phyloP scores from a whole-genome alignment of 805 yeast species.

The Lachancea lanzarotensis region DNA sequence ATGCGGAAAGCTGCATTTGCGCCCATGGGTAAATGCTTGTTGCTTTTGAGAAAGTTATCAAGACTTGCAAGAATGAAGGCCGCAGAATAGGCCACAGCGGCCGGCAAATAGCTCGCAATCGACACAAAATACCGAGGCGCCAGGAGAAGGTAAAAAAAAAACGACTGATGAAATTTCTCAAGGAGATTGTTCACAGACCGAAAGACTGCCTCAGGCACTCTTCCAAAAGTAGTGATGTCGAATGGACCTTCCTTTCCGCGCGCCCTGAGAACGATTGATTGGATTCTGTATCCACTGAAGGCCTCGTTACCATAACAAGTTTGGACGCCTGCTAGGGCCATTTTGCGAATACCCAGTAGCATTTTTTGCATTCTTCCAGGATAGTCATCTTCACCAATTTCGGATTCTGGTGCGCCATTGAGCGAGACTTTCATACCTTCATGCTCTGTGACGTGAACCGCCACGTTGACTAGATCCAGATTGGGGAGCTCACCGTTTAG shows the following conservation, averaged over 20 bases:
- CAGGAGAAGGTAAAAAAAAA: conserved; percentile 81
- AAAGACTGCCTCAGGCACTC: conserved; percentile 80
- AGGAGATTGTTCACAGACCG: conserved; percentile 85
- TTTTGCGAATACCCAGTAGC: conserved; percentile 56
- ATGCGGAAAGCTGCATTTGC: conserved; percentile 18
- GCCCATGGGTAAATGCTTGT: conserved; percentile 6
- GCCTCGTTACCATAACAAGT: conserved; percentile 74
- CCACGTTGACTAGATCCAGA: conserved; percentile 80
- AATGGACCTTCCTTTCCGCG: conserved; percentile 47
- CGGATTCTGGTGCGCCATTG: conserved; percentile 48
- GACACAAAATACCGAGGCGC: conserved; percentile 80
- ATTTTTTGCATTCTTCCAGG: conserved; percentile 56
- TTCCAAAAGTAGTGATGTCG: conserved; percentile 88
- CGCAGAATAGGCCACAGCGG: conserved; percentile 66
- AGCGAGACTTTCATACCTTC: conserved; percentile 68
- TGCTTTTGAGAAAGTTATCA: conserved; percentile 43
- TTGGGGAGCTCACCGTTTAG: conserved; percentile 95
- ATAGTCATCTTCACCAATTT: conserved; percentile 38
- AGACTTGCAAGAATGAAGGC: conserved; percentile 65
- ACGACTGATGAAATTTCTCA: conserved; percentile 96
- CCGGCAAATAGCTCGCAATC: conserved; percentile 87
- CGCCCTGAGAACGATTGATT: conserved; percentile 77
- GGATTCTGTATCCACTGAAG: conserved; percentile 94
- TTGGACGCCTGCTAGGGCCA: conserved; percentile 65
- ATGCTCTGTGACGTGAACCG: conserved; percentile 62